phyloP scores from a whole-genome alignment of 139 green algal species.

The Chlamydomonas sphaeroides region DNA sequence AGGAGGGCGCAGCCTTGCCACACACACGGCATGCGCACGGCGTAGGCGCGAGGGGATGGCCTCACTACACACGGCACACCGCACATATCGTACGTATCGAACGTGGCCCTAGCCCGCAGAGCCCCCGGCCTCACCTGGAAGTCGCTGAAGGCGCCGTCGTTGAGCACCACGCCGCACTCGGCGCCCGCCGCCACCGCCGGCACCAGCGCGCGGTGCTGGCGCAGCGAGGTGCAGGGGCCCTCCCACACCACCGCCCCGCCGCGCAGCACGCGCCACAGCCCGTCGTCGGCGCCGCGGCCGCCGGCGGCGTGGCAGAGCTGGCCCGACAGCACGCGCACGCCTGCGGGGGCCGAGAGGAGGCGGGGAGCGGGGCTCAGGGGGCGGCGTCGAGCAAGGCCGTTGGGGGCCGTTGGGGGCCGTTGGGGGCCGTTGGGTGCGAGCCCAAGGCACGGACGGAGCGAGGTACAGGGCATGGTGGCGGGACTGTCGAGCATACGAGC shows the following conservation, averaged over 20 bases:
- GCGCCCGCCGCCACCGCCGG: constrained; percentile 67
- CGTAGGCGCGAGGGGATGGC: too few relatives aligned
- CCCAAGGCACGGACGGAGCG: not conserved
- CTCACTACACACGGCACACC: too few relatives aligned
- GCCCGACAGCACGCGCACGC: constrained; percentile 31
- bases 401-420: too few relatives aligned
- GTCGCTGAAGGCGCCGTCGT: constrained; percentile 62
- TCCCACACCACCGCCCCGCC: constrained; percentile 61
- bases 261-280: constrained; percentile 71
- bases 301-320: not conserved
- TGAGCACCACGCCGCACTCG: constrained; percentile 86
- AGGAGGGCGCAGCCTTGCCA: too few relatives aligned
- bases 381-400: not conserved
- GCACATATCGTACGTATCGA: too few relatives aligned
- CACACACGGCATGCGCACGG: too few relatives aligned
- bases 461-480: too few relatives aligned
- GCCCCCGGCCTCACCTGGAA: too few relatives aligned
- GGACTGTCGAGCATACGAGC: too few relatives aligned
- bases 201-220: constrained; percentile 81
- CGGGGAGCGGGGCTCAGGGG: too few relatives aligned
- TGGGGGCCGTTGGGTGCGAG: not conserved
- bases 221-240: constrained; percentile 70
- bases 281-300: not conserved
- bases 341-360: too few relatives aligned
- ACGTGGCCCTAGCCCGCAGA: too few relatives aligned